Evolutionary conservation across 148 eudicot species (phyloP), one percentile per base, ranked within the genome.

Genomic region (Cornus controversa): DNA sequence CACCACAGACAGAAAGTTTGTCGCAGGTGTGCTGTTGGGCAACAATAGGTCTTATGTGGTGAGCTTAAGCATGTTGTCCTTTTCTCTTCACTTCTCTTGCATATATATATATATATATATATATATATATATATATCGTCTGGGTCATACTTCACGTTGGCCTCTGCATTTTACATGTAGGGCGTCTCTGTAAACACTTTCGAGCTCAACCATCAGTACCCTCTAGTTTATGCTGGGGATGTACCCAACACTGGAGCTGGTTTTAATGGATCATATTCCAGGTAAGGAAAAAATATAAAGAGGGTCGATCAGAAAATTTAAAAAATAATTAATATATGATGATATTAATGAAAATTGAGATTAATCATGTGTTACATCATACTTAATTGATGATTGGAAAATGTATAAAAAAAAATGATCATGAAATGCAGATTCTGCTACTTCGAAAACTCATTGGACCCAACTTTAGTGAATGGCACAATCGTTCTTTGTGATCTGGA

Each of bases 1-100:
- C 77, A 76, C 80, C 47, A 85, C 71, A 2, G 87, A 85, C 50
- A 80, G 87, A 22, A 85, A 37, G 58, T 76, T 85, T 50, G 29
- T 50, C 2, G 82, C 87, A 16, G 31, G 65, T 16, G 73, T 85
- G 0, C 18, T 26, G 18, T 78, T 85, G 77, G 87, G 76, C 27
- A 79, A 85, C 62, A 80, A 72, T 8, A 47, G 65, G 74, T 29
- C 50, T 2, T 31, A 81, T 29, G 18, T 77, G 84, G 84, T 77
- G n/a, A 72, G 80, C 73, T n/a, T n/a, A 25, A 22, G 34, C 26
- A 8, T 8, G n/a, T n/a, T n/a, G n/a, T 7, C 54, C 23, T 10
- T 5, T 13, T 50, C 57, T 50, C 15, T 50, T 50, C 20, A 1
- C 34, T 31, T 5, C 4, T 0, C 34, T 45, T 3, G 11, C 10